Conservation (phyloP, 768 basidiomycete species). For the Panus rudis region DNA sequence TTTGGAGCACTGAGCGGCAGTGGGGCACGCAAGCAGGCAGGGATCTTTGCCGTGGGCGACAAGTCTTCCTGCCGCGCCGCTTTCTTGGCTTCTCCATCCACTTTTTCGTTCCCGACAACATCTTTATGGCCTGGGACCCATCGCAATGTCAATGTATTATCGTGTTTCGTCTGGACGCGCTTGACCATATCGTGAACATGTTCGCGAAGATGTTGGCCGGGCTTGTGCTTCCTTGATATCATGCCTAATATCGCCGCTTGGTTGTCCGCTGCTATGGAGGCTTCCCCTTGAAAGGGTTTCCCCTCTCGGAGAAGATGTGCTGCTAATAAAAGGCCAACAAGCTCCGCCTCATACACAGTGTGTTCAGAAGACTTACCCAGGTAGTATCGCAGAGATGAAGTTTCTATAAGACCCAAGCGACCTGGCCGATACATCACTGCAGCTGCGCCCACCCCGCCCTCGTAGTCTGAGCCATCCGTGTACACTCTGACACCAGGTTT, state of each 20-base stretch:
- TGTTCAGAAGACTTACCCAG: slow-evolving; percentile 18
- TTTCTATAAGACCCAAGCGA: neutral
- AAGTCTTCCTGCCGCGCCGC: slow-evolving; percentile 12
- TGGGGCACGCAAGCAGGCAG: neutral
- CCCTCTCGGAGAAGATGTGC: slow-evolving; percentile 18
- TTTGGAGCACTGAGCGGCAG: neutral
- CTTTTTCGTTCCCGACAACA: slow-evolving; percentile 16
- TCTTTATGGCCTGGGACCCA: slow-evolving; percentile 19
- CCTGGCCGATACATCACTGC: slow-evolving; percentile 18
- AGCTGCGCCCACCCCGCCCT: slow-evolving; percentile 23
- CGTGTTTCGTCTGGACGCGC: too few species aligned
- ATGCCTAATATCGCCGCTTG: slow-evolving; percentile 5
- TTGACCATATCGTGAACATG: too few species aligned
- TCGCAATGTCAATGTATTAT: too few species aligned
- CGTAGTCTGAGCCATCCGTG: slow-evolving; percentile 23
- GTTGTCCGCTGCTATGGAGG: slow-evolving; percentile 5
- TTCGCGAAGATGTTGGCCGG: slow-evolving; percentile 10
- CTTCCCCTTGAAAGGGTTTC: neutral
- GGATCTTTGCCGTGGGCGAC: neutral
- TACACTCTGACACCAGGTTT: slow-evolving; percentile 11
- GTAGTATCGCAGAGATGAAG: slow-evolving; percentile 8
- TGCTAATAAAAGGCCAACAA: slow-evolving; percentile 21
- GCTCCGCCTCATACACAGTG: slow-evolving; percentile 25
- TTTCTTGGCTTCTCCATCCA: slow-evolving; percentile 16
- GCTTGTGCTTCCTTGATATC: neutral